Conservation (phyloP, 208 protist genomes). For the Porcisia hertigi region DNA sequence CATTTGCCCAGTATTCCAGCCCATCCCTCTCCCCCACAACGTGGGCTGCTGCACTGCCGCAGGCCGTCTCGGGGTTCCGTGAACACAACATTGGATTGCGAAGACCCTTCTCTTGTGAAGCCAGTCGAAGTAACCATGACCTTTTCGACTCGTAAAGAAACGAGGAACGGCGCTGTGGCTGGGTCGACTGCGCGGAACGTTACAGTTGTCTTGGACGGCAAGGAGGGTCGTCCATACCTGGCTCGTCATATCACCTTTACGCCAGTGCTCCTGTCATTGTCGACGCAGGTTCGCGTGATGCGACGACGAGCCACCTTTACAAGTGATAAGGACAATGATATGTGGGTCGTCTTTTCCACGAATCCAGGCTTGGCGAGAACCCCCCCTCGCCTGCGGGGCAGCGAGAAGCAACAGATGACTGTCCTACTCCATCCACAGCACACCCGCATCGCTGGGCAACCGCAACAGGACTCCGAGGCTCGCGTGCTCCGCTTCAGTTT, state of each 20-base stretch:
- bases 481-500: conserved; percentile 22
- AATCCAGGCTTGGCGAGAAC: too few relatives aligned
- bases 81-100: conserved; percentile 2
- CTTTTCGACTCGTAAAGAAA: not conserved
- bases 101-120: not conserved
- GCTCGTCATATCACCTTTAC: conserved; percentile 34
- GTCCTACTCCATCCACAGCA: conserved; percentile 17
- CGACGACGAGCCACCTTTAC: conserved; percentile 1
- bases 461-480: conserved; percentile 36
- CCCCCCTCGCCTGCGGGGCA: too few relatives aligned
- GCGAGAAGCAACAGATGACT: not conserved
- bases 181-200: not conserved
- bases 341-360: too few relatives aligned
- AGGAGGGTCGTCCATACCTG: conserved; percentile 27
- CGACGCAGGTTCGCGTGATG: conserved; percentile 31
- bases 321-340: not conserved
- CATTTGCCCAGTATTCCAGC: conserved; percentile 28
- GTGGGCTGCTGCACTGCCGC: conserved; percentile 16
- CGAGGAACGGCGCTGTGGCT: not conserved
- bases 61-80: not conserved
- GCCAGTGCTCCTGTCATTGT: conserved; percentile 27
- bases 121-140: conserved; percentile 31
- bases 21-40: conserved; percentile 13
- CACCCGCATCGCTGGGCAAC: conserved; percentile 15
- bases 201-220: conserved; percentile 32